Evolutionary conservation across 345 rosid genomes (phyloP), one percentile per base, ranked within the genome.

Genomic region (Eucalyptus regnans): DNA sequence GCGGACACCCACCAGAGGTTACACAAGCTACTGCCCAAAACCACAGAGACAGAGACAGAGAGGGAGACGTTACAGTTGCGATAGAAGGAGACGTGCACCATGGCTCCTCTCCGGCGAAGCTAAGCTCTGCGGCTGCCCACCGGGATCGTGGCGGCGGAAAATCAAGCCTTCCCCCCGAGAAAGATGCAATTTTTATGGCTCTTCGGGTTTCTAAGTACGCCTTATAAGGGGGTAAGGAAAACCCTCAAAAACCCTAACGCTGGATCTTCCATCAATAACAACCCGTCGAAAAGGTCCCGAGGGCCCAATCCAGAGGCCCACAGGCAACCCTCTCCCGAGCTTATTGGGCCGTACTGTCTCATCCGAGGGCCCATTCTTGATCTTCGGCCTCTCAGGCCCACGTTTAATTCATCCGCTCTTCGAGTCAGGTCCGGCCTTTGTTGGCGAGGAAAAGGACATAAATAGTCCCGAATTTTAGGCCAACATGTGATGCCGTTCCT

Each of bases 81-180:
- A 62, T 93, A 93, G 90, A 92, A 92, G 50, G 87, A 50, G 88
- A 92, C 94, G 91, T 92, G 93, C 83, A 93, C 94, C 94, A 93
- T 93, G 87, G 92, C 89, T 79, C 16, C 31, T 58, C 27, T 50
- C 56, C 88, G 12, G 15, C 84, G 48, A 76, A 76, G 84, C 84
- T 76, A 41, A 20, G 89, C 89, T 54, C 87, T 54, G 79, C 37
- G 46, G 43, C 90, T 51, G 88, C 68, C 58, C 29, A 41, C 84
- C 48, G 48, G 48, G 12, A 52, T 41, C 48, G 84, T 11, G 84
- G 84, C 27, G 48, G 48, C 48, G 48, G 48, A 76, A 18, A 18
- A 71, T 33, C 83, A 71, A 71, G 83, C 7, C 46, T 18, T 37
- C 46, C 22, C 46, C 80, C 44, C 14, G 14, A 68, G 46, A 41